Conservation (phyloP, 495 filamentous ascomycete genomes). For the Bathelium albidoporum region DNA sequence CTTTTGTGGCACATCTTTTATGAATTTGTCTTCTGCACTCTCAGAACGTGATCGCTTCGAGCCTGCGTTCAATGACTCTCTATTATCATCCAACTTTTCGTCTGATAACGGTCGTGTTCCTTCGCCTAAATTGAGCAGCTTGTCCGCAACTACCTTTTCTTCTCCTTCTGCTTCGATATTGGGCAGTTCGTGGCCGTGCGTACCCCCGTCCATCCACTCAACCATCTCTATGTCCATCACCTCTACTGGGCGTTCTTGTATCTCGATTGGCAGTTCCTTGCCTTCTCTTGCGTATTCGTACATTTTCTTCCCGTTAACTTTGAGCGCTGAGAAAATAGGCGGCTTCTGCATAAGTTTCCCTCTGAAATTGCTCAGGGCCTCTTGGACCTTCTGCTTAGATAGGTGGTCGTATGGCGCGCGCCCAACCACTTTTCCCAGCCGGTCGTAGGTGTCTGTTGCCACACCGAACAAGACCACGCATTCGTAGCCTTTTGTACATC, state of each 20-base stretch:
- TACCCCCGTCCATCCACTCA: constrained; percentile 80
- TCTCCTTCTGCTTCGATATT: constrained; percentile 58
- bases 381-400: constrained; percentile 65
- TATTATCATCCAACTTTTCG: neutral
- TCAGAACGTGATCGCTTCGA: neutral
- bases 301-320: constrained; percentile 78
- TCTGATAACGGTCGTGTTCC: neutral
- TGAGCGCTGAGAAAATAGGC: constrained; percentile 84
- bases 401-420: constrained; percentile 65
- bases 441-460: constrained; percentile 87
- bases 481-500: constrained; percentile 89
- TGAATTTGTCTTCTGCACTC: neutral
- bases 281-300: constrained; percentile 96
- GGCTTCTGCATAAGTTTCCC: constrained; percentile 87
- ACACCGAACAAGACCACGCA: constrained; percentile 81
- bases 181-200: constrained; percentile 63
- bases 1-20: neutral
- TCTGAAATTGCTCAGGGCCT: constrained; percentile 62
- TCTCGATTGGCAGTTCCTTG: constrained; percentile 69
- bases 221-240: constrained; percentile 65
- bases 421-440: constrained; percentile 67
- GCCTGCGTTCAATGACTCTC: neutral
- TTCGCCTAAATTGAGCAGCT: constrained; percentile 35
- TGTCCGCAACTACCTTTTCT: constrained; percentile 63
- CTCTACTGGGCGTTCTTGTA: constrained; percentile 67